Evolutionary conservation across 2,329 filamentous ascomycete species (phyloP).

Genomic region (Clarireedia monteithiana): DNA sequence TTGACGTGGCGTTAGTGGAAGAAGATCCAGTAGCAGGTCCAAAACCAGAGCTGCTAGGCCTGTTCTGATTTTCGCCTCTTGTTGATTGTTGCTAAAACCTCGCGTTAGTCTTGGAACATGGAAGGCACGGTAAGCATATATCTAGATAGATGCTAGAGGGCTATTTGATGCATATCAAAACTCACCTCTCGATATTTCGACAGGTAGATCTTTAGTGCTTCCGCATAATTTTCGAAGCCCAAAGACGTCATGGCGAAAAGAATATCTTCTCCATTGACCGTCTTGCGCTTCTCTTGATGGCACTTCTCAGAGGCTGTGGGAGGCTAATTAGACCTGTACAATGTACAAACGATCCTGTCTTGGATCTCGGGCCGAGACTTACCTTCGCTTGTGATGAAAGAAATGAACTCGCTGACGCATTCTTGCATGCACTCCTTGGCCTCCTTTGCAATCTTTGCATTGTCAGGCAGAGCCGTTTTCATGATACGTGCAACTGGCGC

Average conservation of each 20-base stretch:
- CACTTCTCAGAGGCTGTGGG: slow-evolving; percentile 90
- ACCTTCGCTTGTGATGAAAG: slow-evolving; percentile 99
- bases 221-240: slow-evolving; percentile 97
- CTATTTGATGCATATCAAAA: slow-evolving; percentile 19
- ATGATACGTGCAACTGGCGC: slow-evolving; percentile 97
- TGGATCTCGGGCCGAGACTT: slow-evolving; percentile 31
- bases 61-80: slow-evolving; percentile 49
- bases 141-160: slow-evolving; percentile 5
- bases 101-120: slow-evolving; percentile 5
- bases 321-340: slow-evolving; percentile 17
- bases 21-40: slow-evolving; percentile 35
- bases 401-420: slow-evolving; percentile 99
- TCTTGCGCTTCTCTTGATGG: slow-evolving; percentile 98
- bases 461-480: slow-evolving; percentile 95
- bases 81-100: slow-evolving; percentile 51
- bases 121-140: slow-evolving; percentile 3
- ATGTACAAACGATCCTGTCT: slow-evolving; percentile 5
- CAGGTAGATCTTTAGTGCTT: slow-evolving; percentile 95
- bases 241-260: slow-evolving; percentile 98
- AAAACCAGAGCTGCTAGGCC: slow-evolving; percentile 47
- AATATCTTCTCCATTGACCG: slow-evolving; percentile 97
- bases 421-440: slow-evolving; percentile 99
- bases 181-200: slow-evolving; percentile 96
- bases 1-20: slow-evolving; percentile 28
- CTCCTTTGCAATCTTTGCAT: slow-evolving; percentile 98